Base-by-base conservation (phyloP, 208 protist genomes). In the Crithidia expoeki region DNA sequence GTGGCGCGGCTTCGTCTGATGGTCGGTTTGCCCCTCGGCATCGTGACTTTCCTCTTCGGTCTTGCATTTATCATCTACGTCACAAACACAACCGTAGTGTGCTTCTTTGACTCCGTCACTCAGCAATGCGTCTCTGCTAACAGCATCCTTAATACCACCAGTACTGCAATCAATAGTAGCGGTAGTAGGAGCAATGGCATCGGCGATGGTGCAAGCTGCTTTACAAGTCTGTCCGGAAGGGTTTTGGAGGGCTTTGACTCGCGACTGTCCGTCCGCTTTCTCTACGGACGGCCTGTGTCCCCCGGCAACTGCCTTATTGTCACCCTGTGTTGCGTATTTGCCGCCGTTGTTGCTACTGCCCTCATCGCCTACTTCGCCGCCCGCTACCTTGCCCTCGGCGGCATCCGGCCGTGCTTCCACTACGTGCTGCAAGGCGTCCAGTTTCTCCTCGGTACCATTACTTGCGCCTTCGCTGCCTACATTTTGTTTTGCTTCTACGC, bases 331-430 rank as follows among this genome's bases (percentile, higher is more conserved):
- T 85, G 78, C 60, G 66, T 56, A 36, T 90, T 92, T 55, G 47
- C 68, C 10, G 77, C 74, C 6, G 38, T 83, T 10, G 12, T 90
- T 0, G 50, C 56, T 5, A 63, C 56, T 21, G 65, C 83, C 14
- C 55, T 81, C 21, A 72, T 88, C 19, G 71, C 76, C 53, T 93
- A 84, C 67, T 92, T 93, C 53, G 76, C 81, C 14, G 80, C 73
- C 2, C 86, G 90, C 3, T 79, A 81, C 25, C 50, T 91, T 2
- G 84, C 80, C 42, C 58, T 75, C 21, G 69, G 74, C 33, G 83
- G 80, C 30, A 55, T 67, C 7, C 72, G 69, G 1, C 81, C 80
- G 12, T 61, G 71, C 19, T 92, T 90, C 77, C 74, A 84, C 25
- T 80, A 82, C 34, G 25, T 92, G 12, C 46, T 90, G 42, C 82